Conservation (phyloP, 2,329 filamentous ascomycete species). For the Fusarium fujikuroi region DNA sequence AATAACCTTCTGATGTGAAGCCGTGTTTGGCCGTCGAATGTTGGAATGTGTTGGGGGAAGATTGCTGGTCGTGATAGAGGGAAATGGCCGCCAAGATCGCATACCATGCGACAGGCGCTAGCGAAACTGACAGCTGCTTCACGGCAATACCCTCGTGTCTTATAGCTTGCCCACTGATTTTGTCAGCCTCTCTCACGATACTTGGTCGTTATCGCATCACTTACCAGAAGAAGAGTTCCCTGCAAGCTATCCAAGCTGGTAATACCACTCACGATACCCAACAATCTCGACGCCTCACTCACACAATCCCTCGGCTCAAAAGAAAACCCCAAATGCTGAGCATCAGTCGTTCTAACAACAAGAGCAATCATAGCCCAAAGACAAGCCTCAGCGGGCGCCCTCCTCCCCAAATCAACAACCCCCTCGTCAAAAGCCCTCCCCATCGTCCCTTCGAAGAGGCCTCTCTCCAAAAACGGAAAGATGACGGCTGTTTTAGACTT, state of each 20-base stretch:
- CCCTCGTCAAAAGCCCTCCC: slow-evolving; percentile 8
- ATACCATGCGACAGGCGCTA: slow-evolving; percentile 29
- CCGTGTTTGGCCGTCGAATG: neutral
- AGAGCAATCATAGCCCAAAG: slow-evolving; percentile 25
- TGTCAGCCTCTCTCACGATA: neutral
- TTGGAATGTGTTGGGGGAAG: slow-evolving; percentile 22
- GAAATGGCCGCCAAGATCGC: slow-evolving; percentile 25
- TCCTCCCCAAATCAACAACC: neutral
- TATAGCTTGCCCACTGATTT: slow-evolving; percentile 15
- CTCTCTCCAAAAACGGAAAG: slow-evolving; percentile 20
- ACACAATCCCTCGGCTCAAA: slow-evolving; percentile 12
- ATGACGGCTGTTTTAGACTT: slow-evolving; percentile 23
- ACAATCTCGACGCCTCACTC: slow-evolving; percentile 1
- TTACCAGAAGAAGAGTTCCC: slow-evolving; percentile 24
- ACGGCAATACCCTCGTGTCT: slow-evolving; percentile 13
- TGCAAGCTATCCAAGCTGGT: slow-evolving; percentile 21
- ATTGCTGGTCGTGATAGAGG: slow-evolving; percentile 10
- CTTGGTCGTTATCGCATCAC: rapidly evolving
- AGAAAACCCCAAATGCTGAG: neutral
- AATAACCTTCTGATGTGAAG: slow-evolving; percentile 13
- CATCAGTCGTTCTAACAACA: slow-evolving; percentile 7
- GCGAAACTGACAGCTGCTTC: slow-evolving; percentile 21
- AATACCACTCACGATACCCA: slow-evolving; percentile 10
- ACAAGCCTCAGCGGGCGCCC: slow-evolving; percentile 13
- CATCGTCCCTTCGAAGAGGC: slow-evolving; percentile 17